phyloP scores from a whole-genome alignment of 2,329 filamentous ascomycete genomes.

The Chaetothyriales sp. region DNA sequence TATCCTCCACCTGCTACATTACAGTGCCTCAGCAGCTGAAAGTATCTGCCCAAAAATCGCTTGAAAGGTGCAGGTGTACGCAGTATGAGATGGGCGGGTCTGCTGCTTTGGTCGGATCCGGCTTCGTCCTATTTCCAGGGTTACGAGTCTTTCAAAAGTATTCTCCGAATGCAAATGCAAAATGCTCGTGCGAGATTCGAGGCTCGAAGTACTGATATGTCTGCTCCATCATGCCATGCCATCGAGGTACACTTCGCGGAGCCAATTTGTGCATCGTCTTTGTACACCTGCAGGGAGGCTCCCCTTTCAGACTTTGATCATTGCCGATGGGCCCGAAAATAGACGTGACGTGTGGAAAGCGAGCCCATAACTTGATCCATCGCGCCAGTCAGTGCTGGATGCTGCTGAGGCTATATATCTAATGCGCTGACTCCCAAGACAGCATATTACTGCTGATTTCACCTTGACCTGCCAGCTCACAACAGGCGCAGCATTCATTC shows the following conservation, averaged over 20 bases:
- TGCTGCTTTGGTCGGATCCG: neutral
- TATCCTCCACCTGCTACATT: neutral
- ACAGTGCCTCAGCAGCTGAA: neutral
- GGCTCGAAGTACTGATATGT: neutral
- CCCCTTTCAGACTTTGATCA: neutral
- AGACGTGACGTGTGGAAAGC: neutral
- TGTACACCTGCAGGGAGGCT: neutral
- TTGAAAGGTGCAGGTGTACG: neutral
- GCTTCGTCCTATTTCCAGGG: neutral
- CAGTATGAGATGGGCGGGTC: neutral
- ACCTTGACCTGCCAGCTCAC: neutral
- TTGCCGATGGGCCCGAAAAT: neutral
- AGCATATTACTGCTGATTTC: neutral
- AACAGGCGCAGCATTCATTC: neutral
- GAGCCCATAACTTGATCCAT: neutral
- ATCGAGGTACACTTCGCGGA: neutral
- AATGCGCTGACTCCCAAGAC: neutral
- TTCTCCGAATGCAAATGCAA: neutral
- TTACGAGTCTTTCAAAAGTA: neutral
- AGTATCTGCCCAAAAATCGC: neutral
- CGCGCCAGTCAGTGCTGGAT: neutral
- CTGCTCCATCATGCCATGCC: neutral
- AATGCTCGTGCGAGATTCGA: neutral
- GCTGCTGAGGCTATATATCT: neutral
- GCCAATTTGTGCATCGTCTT: neutral